Evolutionary conservation across 306 rosid genomes (phyloP), one percentile per base, ranked within the genome.

Genomic region (Casuarina cunninghamiana): DNA sequence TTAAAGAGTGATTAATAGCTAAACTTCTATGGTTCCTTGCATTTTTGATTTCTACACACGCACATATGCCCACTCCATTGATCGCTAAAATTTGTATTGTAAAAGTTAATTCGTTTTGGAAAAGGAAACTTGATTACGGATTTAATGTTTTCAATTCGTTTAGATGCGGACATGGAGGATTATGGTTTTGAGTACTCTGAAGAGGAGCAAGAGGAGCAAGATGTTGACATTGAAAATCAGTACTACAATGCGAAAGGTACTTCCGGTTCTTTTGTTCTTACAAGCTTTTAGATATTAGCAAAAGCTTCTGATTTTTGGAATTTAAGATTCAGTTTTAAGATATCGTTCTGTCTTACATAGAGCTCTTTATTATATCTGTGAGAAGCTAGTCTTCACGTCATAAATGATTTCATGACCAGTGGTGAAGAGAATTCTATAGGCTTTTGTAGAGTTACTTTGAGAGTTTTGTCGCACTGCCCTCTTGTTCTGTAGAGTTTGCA

Each of bases 161-260:
- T 78, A 95, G 98, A 95, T 83, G 98, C 97, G 46, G 98, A 95
- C 85, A 95, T 95, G 98, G 97, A 95, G 80, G 98, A 95, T 78
- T 95, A 95, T 74, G 97, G 97, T 74, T 94, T 94, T 82, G 97
- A 94, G 76, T 94, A 94, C 88, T 94, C 98, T n/a, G 98, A 94
- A 19, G 98, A 94, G 84, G 98, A 94, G 79, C 98, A 89, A 66
- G 98, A 94, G 85, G 98, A 95, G 88, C 97, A 92, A 71, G 98
- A 95, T 75, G 98, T 95, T 80, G 98, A 95, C 79, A 95, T 95
- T 81, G 98, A 95, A 87, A 95, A 95, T 82, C 98, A 95, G 79
- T 95, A 95, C 80, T 95, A 95, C 89, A 92, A 95, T 75, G 93
- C 98, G 39, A 95, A 95, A 85, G 97, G 89, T 88, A 81, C 71